A percentile compares a stretch with the other conserved stretches of the same genome.
Evolutionary conservation across 2,329 filamentous ascomycete genomes (phyloP).

Genomic region (Fusarium fujikuroi): DNA sequence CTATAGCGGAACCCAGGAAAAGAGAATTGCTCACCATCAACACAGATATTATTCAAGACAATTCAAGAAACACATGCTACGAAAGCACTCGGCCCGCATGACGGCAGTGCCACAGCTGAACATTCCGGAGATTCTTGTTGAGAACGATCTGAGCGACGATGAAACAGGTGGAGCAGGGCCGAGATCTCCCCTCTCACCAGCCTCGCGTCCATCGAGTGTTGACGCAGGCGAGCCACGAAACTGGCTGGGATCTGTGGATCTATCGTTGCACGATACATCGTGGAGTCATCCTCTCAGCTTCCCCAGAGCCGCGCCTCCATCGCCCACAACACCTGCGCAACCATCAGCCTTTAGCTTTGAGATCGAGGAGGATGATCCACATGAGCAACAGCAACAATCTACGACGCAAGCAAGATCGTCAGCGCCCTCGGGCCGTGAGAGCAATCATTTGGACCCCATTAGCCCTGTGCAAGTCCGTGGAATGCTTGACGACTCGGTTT

Average conservation of each 20-base stretch:
- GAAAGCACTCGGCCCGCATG: conserved; percentile 80
- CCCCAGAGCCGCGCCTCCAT: conserved; percentile 60
- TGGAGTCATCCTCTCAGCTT: conserved; percentile 63
- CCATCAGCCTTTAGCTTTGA: conserved; percentile 70
- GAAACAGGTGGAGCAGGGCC: conserved; percentile 35
- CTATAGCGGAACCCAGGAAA: background rate
- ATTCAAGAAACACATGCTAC: conserved; percentile 80
- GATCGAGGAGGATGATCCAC: conserved; percentile 57
- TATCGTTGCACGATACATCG: conserved; percentile 49
- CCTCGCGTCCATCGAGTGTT: conserved; percentile 38
- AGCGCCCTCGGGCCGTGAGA: conserved; percentile 68
- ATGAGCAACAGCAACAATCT: conserved; percentile 36
- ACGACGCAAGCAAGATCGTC: conserved; percentile 57
- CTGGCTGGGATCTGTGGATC: conserved; percentile 58
- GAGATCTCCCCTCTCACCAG: conserved; percentile 36
- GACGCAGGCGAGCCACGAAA: conserved; percentile 52
- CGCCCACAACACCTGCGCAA: conserved; percentile 57
- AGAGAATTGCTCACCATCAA: conserved; percentile 9
- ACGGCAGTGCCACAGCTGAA: conserved; percentile 80
- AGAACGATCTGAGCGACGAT: conserved; percentile 72
- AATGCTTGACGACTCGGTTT: conserved; percentile 87
- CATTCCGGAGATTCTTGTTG: conserved; percentile 90
- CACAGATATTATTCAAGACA: conserved; percentile 80
- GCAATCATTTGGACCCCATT: conserved; percentile 44
- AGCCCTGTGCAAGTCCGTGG: conserved; percentile 79